Evolutionary conservation across 2,329 filamentous ascomycete species (phyloP), one percentile per base, ranked within the genome.

Genomic region (Phialocephala subalpina): DNA sequence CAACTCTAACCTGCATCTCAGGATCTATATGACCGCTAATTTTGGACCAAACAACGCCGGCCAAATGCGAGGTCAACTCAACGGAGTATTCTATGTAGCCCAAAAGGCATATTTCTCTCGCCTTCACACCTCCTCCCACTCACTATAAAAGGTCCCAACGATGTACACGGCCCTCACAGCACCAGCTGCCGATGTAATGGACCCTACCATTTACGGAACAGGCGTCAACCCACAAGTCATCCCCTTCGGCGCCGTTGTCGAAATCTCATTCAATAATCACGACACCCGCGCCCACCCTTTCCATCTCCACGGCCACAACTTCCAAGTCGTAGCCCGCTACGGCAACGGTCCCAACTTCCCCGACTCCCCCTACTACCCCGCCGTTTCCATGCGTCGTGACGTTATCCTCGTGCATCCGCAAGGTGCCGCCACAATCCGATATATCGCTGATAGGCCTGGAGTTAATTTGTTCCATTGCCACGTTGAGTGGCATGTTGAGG

Each of bases 211-310:
- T 9, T 93, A 93, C 73, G 90, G 90, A 29, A 75, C 82, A 38
- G n/a, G 11, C n/a, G 84, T 85, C 76, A 89, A 91, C 72, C 79
- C 87, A 0, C 84, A 92, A 71, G 83, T 96, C 2, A 82, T 95
- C 5, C 80, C 87, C 20, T 84, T 88, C 66, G 86, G 85, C 65
- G 80, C 88, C 59, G 82, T 92, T 27, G 86, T 94, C 35, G 80
- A 84, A 67, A 79, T 85, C 29, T 78, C 83, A 16, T 67, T 85
- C 72, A 85, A 85, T 76, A 85, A 85, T 74, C 72, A 76, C 35
- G 82, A 85, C 73, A 62, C 59, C 0, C 81, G 79, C 16, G 61
- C 64, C 18, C 83, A 85, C 72, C 83, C 83, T 1, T 85, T 85
- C 76, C 83, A 86, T 67, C 77, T 86, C 22, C 84, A 86, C 76